Conservation (phyloP, 2,329 filamentous ascomycete species). For the Ceratocystis colombiana region DNA sequence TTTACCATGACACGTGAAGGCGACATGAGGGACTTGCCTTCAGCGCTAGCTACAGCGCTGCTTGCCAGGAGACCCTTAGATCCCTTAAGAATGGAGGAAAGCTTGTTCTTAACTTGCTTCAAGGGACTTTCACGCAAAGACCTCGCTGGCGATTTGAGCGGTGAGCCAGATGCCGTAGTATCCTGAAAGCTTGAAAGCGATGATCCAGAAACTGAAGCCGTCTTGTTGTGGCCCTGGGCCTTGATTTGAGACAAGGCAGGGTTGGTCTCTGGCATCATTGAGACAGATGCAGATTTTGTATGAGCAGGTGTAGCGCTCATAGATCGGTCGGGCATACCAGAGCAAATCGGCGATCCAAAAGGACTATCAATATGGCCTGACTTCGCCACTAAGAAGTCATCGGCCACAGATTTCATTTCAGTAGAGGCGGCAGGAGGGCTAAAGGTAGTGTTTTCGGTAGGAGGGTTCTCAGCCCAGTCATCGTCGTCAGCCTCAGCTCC, state of each 20-base stretch:
- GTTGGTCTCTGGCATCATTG: conserved; percentile 38
- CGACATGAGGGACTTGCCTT: conserved; percentile 50
- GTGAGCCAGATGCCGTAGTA: conserved; percentile 32
- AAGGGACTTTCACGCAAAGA: conserved; percentile 62
- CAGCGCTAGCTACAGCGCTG: conserved; percentile 54
- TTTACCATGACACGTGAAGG: conserved; percentile 43
- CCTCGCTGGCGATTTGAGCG: conserved; percentile 48
- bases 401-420: conserved; percentile 19
- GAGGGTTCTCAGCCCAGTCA: conserved; percentile 50
- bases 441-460: conserved; percentile 28
- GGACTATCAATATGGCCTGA: conserved; percentile 32
- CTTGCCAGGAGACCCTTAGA: conserved; percentile 80
- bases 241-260: conserved; percentile 29
- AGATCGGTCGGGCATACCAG: neutral
- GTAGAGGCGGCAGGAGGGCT: neutral
- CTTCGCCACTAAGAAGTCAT: conserved; percentile 36
- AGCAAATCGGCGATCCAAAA: conserved; percentile 32
- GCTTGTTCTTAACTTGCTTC: conserved; percentile 83
- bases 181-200: conserved; percentile 42
- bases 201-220: conserved; percentile 48
- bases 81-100: conserved; percentile 82
- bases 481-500: conserved; percentile 31
- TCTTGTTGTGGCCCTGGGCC: conserved; percentile 19
- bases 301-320: conserved; percentile 37
- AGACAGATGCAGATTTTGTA: conserved; percentile 54